A percentile compares a stretch with the other conserved stretches of the same genome.
Evolutionary conservation across 2,329 filamentous ascomycete genomes (phyloP).

Genomic region (Xylaria polymorpha): DNA sequence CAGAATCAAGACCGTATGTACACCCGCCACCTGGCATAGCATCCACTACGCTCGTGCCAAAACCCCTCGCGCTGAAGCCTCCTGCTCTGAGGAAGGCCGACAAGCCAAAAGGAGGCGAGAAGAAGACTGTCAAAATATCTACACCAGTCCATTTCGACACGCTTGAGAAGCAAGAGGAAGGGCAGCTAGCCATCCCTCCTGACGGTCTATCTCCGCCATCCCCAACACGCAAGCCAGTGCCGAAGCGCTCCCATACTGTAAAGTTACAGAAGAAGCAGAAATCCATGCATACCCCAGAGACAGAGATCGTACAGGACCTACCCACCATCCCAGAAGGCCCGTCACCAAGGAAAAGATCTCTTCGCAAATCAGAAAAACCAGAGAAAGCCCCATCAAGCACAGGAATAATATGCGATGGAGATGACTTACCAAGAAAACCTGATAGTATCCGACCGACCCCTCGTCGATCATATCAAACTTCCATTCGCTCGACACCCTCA

Average conservation of each 20-base stretch:
- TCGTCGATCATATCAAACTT: conserved; percentile 64
- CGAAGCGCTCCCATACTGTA: conserved; percentile 54
- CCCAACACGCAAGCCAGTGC: conserved; percentile 44
- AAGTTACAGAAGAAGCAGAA: conserved; percentile 63
- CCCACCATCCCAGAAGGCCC: conserved; percentile 65
- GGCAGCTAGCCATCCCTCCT: conserved; percentile 33
- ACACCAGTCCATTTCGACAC: conserved; percentile 47
- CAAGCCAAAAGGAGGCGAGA: conserved; percentile 32
- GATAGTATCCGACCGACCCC: conserved; percentile 59
- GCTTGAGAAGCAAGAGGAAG: conserved; percentile 56
- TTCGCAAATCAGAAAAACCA: conserved; percentile 49
- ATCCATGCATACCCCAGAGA: conserved; percentile 47
- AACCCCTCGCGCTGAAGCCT: conserved; percentile 46
- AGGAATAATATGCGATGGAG: conserved; percentile 42
- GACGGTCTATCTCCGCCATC: conserved; percentile 37
- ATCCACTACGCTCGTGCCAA: conserved; percentile 44
- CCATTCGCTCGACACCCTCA: conserved; percentile 60
- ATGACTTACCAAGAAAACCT: conserved; percentile 56
- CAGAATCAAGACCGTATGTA: conserved; percentile 67
- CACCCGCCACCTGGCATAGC: conserved; percentile 42
- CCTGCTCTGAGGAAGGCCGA: conserved; percentile 41
- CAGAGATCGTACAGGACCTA: conserved; percentile 55
- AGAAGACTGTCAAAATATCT: conserved; percentile 45
- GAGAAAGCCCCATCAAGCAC: conserved; percentile 35
- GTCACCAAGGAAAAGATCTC: conserved; percentile 56